Conservation (phyloP, 164 flowering plant genomes). For the Vitis labrusca region DNA sequence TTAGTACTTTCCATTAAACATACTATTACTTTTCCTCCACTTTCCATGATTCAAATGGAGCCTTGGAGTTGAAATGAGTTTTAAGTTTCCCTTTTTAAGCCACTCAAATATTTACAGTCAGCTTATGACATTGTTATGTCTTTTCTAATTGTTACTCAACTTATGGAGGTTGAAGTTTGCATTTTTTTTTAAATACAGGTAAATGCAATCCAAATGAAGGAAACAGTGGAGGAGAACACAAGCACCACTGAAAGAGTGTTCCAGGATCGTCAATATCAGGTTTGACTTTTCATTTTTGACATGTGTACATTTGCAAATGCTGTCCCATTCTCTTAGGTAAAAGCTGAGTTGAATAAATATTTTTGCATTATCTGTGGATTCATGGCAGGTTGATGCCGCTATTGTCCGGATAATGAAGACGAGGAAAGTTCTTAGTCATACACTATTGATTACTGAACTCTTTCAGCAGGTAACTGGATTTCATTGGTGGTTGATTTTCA, state of each 20-base stretch:
- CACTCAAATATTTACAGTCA: too few species aligned
- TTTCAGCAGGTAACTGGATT: slow-evolving; percentile 80
- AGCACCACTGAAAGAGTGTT: slow-evolving; percentile 97
- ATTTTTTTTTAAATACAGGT: slow-evolving; percentile 48
- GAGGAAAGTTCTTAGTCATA: slow-evolving; percentile 95
- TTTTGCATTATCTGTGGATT: not conserved
- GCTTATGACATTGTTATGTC: too few species aligned
- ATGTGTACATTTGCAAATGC: not conserved
- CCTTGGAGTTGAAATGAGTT: too few species aligned
- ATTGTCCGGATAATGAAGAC: slow-evolving; percentile 99
- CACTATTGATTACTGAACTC: slow-evolving; percentile 94
- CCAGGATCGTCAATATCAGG: slow-evolving; percentile 99
- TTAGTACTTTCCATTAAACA: too few species aligned
- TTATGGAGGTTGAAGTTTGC: not conserved
- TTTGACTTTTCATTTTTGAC: slow-evolving; percentile 9
- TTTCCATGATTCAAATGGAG: too few species aligned
- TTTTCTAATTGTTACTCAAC: not conserved
- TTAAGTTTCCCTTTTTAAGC: not conserved
- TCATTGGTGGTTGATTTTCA: not conserved
- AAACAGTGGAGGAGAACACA: slow-evolving; percentile 94
- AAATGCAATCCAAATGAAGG: slow-evolving; percentile 99
- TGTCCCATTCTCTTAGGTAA: not conserved
- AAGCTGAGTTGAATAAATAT: not conserved
- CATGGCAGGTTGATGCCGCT: slow-evolving; percentile 91
- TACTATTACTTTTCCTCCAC: too few species aligned